A percentile compares a stretch with the other conserved stretches of the same genome.
phyloP scores from a whole-genome alignment of 192 early-diverging fungal genomes.

The Jimgerdemannia lactiflua region DNA sequence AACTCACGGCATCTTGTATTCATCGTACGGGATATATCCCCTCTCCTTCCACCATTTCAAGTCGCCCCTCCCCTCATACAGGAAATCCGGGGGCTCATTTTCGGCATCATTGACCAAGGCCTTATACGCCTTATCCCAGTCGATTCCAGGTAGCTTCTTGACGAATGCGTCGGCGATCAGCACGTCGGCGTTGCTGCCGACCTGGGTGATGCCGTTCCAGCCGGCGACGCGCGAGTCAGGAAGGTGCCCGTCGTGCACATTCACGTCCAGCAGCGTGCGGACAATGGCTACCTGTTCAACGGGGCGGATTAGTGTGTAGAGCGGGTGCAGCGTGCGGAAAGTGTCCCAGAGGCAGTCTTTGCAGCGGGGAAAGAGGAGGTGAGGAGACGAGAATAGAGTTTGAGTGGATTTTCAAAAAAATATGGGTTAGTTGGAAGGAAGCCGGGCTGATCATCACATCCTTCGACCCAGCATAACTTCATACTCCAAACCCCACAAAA shows the following conservation, averaged over 20 bases:
- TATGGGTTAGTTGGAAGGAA: background rate
- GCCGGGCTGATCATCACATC: background rate
- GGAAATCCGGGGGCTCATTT: background rate
- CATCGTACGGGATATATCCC: constrained; percentile 21
- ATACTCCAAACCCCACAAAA: background rate
- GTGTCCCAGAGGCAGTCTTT: constrained; percentile 4
- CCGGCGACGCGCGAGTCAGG: background rate
- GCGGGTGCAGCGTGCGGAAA: constrained; percentile 3
- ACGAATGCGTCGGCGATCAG: constrained; percentile 23
- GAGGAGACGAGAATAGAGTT: too few relatives aligned
- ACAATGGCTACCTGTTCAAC: background rate
- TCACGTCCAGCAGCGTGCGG: background rate
- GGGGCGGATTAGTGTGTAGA: background rate
- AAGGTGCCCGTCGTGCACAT: background rate
- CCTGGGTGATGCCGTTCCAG: constrained; percentile 23
- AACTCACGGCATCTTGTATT: background rate
- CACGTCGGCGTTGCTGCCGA: constrained; percentile 27
- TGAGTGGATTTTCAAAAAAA: background rate
- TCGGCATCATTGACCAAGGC: constrained; percentile 18
- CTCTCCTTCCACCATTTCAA: constrained; percentile 12
- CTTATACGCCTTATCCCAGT: constrained; percentile 20
- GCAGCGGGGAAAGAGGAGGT: background rate
- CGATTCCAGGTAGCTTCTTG: constrained; percentile 16
- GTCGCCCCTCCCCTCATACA: constrained; percentile 16
- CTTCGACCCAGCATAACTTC: background rate